Percentiles rank a stretch among this genome's conserved stretches.
Conservation (phyloP, 2,329 filamentous ascomycete species). For the Nannizzia gypsea region DNA sequence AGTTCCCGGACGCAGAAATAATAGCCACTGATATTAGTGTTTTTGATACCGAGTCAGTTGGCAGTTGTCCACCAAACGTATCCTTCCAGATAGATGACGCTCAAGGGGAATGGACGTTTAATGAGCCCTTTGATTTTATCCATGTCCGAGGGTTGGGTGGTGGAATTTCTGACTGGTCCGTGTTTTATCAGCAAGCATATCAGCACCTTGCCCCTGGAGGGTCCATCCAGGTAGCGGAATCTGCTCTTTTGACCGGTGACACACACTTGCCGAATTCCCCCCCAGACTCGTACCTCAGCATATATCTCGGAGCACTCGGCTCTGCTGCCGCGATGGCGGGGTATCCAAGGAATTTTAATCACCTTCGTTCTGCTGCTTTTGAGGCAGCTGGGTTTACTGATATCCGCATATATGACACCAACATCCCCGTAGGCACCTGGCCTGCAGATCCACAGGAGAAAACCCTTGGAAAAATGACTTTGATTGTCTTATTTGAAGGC, state of each 20-base stretch:
- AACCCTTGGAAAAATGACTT: constrained; percentile 32
- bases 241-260: constrained; percentile 21
- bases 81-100: constrained; percentile 42
- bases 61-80: constrained; percentile 29
- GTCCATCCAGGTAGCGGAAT: constrained; percentile 38
- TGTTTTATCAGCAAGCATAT: constrained; percentile 36
- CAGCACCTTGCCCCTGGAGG: constrained; percentile 36
- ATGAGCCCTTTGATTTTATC: constrained; percentile 39
- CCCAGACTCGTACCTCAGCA: constrained; percentile 24
- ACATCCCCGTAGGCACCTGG: constrained; percentile 30
- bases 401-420: constrained; percentile 28
- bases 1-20: constrained; percentile 36
- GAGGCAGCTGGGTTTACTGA: constrained; percentile 36
- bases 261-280: constrained; percentile 16
- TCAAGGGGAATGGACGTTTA: constrained; percentile 38
- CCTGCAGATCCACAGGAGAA: constrained; percentile 24
- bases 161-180: constrained; percentile 36
- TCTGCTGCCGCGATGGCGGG: constrained; percentile 32
- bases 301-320: constrained; percentile 25
- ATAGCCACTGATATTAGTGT: constrained; percentile 35
- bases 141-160: constrained; percentile 40
- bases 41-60: constrained; percentile 32
- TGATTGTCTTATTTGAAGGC: constrained; percentile 31
- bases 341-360: constrained; percentile 31
- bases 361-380: constrained; percentile 32